phyloP scores from a whole-genome alignment of 176 grass and related monocot species.

The Saccharum spontaneum region DNA sequence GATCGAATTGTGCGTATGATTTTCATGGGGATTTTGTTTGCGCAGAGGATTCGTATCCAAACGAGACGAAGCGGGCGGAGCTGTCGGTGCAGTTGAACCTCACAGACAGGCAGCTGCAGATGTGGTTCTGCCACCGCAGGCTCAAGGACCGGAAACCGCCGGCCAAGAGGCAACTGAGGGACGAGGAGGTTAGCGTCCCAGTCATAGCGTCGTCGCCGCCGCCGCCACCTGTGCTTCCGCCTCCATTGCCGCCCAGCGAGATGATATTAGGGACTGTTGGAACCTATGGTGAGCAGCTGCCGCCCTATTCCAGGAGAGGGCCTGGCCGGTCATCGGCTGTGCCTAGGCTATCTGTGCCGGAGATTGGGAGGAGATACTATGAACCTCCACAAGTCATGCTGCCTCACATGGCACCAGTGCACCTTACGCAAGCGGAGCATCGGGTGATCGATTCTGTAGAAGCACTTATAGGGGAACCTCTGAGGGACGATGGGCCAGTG shows the following conservation, averaged over 20 bases:
- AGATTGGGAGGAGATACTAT: constrained; percentile 60
- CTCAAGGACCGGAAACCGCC: constrained; percentile 81
- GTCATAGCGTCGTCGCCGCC: constrained; percentile 14
- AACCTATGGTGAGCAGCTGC: constrained; percentile 16
- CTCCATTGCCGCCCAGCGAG: constrained; percentile 42
- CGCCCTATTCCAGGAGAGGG: constrained; percentile 36
- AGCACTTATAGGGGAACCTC: constrained; percentile 58
- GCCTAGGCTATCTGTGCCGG: constrained; percentile 60
- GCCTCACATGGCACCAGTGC: constrained; percentile 32
- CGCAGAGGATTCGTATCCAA: constrained; percentile 72
- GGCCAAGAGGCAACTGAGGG: constrained; percentile 39
- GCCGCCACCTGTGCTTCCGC: constrained; percentile 39
- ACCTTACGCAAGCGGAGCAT: constrained; percentile 41
- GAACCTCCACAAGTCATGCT: constrained; percentile 49
- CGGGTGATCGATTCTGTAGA: constrained; percentile 58
- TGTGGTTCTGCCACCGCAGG: constrained; percentile 97
- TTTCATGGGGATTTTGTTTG: constrained; percentile 18
- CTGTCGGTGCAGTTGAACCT: constrained; percentile 66
- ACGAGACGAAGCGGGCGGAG: constrained; percentile 58
- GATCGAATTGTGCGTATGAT: background rate
- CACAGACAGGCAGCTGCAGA: constrained; percentile 91
- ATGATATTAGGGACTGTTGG: constrained; percentile 23
- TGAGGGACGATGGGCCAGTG: constrained; percentile 82
- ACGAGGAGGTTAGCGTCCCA: constrained; percentile 47
- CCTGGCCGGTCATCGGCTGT: constrained; percentile 54